Evolutionary conservation across 139 green algal genomes (phyloP).

Genomic region (Asterochloris sp.): DNA sequence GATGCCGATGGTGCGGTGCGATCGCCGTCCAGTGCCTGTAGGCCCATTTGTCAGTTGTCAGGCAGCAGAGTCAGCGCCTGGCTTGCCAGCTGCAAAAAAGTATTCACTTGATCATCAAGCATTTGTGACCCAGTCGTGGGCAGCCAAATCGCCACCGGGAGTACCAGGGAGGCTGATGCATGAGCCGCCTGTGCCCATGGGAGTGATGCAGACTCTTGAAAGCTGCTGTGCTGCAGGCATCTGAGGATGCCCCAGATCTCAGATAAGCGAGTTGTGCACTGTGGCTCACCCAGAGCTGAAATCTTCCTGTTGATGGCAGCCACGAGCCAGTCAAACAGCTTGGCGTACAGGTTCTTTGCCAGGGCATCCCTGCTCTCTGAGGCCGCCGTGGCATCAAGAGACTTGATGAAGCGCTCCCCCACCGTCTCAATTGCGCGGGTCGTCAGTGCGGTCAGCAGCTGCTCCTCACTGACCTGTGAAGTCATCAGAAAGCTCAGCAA

Average conservation of each 20-base stretch:
- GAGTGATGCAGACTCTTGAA: too few species aligned
- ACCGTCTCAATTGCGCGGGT: conserved; percentile 54
- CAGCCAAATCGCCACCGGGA: too few species aligned
- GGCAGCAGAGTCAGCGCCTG: not conserved
- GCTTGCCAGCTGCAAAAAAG: not conserved
- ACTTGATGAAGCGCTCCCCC: conserved; percentile 69
- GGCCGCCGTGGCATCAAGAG: conserved; percentile 57
- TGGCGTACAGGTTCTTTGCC: conserved; percentile 83
- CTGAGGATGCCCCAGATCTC: not conserved
- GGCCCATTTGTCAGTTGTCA: not conserved
- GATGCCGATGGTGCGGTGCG: conserved; percentile 61
- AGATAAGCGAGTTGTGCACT: not conserved
- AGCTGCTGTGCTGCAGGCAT: too few species aligned
- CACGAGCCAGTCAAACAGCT: conserved; percentile 83
- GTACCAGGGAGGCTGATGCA: too few species aligned
- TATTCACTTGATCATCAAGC: not conserved
- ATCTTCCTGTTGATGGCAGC: conserved; percentile 76
- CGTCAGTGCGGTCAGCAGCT: conserved; percentile 57
- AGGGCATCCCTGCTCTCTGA: conserved; percentile 72
- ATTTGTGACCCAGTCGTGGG: too few species aligned
- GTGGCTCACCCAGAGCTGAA: conserved; percentile 27
- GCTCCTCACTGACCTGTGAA: conserved; percentile 23
- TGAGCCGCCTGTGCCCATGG: too few species aligned
- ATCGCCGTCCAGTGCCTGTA: conserved; percentile 17
- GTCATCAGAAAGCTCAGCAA: not conserved